These are phyloP conservation scores for Scedosporium dehoogii DNA, from an alignment of 2,329 filamentous ascomycete species.

Conservation along the genomic window DNA sequence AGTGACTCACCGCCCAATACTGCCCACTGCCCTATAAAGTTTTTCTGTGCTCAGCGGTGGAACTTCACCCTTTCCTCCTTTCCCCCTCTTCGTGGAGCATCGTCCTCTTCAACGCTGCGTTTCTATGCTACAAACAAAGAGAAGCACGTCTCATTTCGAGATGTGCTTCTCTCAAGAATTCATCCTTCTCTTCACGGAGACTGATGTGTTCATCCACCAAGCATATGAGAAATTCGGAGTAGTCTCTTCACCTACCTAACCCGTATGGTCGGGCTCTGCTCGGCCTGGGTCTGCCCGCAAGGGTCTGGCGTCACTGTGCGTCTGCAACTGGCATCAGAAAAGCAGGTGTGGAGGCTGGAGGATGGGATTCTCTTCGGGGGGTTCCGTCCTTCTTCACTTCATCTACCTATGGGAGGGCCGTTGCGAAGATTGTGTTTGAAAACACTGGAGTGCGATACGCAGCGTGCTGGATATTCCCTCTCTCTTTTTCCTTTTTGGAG, in stretches of 20 bases:
- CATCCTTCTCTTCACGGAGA: slow-evolving; percentile 12
- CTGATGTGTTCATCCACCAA: slow-evolving; percentile 12
- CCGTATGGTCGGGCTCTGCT: slow-evolving; percentile 16
- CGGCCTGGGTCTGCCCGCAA: slow-evolving; percentile 60
- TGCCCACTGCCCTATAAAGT: not conserved
- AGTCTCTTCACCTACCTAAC: slow-evolving; percentile 60
- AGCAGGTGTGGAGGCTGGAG: not conserved
- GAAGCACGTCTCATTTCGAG: slow-evolving; percentile 17
- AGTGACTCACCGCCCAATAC: slow-evolving; percentile 2
- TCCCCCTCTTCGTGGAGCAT: slow-evolving; percentile 45
- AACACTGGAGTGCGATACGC: slow-evolving; percentile 96
- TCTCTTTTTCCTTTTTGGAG: slow-evolving; percentile 6
- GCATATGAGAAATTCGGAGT: slow-evolving; percentile 99
- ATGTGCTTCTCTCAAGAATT: slow-evolving; percentile 16
- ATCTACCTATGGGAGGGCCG: slow-evolving; percentile 73
- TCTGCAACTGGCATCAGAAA: slow-evolving; percentile 45
- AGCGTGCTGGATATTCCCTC: slow-evolving; percentile 40
- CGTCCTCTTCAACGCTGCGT: slow-evolving; percentile 87
- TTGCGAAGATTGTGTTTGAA: slow-evolving; percentile 79
- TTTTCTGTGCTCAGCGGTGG: not conserved
- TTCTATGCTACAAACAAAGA: slow-evolving; percentile 85
- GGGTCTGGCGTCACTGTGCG: slow-evolving; percentile 75
- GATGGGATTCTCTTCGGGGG: not conserved
- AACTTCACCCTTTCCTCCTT: slow-evolving; percentile 2
- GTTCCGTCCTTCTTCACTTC: slow-evolving; percentile 7